A percentile compares a stretch with the other conserved stretches of the same genome.
These are phyloP conservation scores for Penicillium thymicola DNA, from an alignment of 2,329 filamentous ascomycete species.

Conservation along the genomic window DNA sequence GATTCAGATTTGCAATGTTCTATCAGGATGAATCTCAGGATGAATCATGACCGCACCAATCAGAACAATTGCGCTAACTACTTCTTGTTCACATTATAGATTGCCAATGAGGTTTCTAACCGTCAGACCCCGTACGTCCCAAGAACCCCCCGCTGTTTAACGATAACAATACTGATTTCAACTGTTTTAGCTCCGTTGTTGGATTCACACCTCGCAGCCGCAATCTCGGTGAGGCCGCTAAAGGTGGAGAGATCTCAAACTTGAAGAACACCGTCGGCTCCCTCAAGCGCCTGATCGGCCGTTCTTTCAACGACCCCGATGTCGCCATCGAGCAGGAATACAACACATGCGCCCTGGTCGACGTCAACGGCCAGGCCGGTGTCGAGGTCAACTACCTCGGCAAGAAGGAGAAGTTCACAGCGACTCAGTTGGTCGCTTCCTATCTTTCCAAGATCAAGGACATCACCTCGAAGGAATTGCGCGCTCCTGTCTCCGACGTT, in stretches of 20 bases:
- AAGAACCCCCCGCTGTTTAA: neutral
- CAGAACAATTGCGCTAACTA: constrained; percentile 14
- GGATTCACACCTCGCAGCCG: constrained; percentile 92
- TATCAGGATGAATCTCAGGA: neutral
- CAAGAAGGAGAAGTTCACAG: constrained; percentile 93
- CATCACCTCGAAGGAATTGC: constrained; percentile 82
- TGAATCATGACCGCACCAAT: neutral
- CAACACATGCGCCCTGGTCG: constrained; percentile 79
- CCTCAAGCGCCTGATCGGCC: constrained; percentile 88
- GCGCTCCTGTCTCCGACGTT: constrained; percentile 85
- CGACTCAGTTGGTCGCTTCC: constrained; percentile 91
- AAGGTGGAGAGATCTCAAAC: constrained; percentile 99
- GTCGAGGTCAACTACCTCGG: constrained; percentile 90
- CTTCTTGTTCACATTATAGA: constrained; percentile 52
- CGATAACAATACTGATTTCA: constrained; percentile 18
- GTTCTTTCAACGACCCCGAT: constrained; percentile 84
- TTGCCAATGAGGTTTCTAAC: constrained; percentile 99
- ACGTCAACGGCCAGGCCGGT: constrained; percentile 90
- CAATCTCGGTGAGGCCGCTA: constrained; percentile 91
- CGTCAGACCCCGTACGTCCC: constrained; percentile 87
- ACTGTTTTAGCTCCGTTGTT: constrained; percentile 69
- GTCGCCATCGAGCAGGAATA: constrained; percentile 88
- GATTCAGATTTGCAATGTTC: constrained; percentile 1
- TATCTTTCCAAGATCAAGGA: constrained; percentile 92
- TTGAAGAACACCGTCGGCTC: constrained; percentile 96